Percentiles rank a stretch among this genome's conserved stretches.
Conservation (phyloP, 208 protist genomes). For the Blechomonas ayalai region DNA sequence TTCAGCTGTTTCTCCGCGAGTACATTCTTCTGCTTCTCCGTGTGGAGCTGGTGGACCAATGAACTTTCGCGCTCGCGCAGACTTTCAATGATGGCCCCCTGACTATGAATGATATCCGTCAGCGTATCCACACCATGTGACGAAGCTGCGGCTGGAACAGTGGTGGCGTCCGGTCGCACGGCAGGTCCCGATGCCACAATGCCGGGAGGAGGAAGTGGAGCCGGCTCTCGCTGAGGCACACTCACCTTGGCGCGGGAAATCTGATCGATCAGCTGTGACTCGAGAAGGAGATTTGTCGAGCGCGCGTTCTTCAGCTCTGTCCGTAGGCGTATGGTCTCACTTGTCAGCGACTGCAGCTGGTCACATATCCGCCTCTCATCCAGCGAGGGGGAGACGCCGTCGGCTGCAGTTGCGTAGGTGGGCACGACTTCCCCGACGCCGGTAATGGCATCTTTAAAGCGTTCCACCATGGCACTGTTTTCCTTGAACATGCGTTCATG, state of each 20-base stretch:
- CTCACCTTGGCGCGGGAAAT: conserved; percentile 25
- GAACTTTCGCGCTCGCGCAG: conserved; percentile 61
- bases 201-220: too few species aligned
- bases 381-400: neutral
- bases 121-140: conserved; percentile 21
- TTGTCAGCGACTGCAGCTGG: conserved; percentile 58
- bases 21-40: conserved; percentile 24
- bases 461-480: conserved; percentile 76
- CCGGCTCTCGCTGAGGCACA: too few species aligned
- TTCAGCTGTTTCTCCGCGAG: conserved; percentile 35
- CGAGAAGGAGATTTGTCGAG: conserved; percentile 58
- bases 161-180: too few species aligned
- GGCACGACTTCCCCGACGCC: conserved; percentile 26
- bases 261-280: conserved; percentile 58
- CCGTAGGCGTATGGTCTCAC: conserved; percentile 57
- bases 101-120: conserved; percentile 52
- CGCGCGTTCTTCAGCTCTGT: conserved; percentile 55
- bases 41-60: conserved; percentile 54
- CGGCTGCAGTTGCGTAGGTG: conserved; percentile 8
- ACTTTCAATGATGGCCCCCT: conserved; percentile 71
- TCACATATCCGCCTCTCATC: conserved; percentile 5
- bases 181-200: too few species aligned
- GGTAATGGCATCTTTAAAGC: conserved; percentile 66
- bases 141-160: neutral
- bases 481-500: conserved; percentile 82